These are phyloP conservation scores for Elsinoe fawcettii DNA, from an alignment of 2,329 filamentous ascomycete genomes.

Conservation along the genomic window DNA sequence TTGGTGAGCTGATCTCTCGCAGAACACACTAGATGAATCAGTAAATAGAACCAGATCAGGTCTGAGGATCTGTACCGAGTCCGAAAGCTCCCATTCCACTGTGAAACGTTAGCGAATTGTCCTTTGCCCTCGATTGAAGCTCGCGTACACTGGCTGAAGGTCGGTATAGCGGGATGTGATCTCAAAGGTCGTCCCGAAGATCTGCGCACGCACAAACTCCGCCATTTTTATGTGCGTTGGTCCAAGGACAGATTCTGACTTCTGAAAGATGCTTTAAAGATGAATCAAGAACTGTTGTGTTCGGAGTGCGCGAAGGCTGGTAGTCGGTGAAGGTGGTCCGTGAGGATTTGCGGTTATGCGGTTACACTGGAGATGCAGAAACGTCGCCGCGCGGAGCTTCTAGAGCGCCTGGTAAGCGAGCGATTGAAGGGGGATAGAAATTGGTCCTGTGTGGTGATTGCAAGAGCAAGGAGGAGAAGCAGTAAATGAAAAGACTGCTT, in stretches of 20 bases:
- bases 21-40: conserved; percentile 46
- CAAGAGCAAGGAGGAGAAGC: neutral
- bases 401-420: conserved; percentile 4
- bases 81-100: conserved; percentile 95
- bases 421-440: neutral
- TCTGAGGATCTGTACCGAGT: conserved; percentile 49
- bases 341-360: conserved; percentile 10
- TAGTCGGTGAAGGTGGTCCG: conserved; percentile 10
- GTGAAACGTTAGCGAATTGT: neutral
- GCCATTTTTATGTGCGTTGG: conserved; percentile 61
- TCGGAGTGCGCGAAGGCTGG: neutral
- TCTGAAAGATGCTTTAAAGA: neutral
- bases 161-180: conserved; percentile 98
- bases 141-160: conserved; percentile 68
- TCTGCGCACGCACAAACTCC: conserved; percentile 98
- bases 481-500: neutral
- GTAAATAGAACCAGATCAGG: neutral
- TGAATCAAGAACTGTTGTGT: neutral
- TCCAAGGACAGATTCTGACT: neutral
- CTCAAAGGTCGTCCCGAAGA: conserved; percentile 99
- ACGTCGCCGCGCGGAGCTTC: conserved; percentile 16
- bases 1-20: conserved; percentile 95
- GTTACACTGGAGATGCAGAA: conserved; percentile 16
- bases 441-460: neutral
- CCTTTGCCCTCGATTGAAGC: neutral